These are phyloP conservation scores for Allium fistulosum DNA, from an alignment of 106 monocot genomes.

Conservation along the genomic window DNA sequence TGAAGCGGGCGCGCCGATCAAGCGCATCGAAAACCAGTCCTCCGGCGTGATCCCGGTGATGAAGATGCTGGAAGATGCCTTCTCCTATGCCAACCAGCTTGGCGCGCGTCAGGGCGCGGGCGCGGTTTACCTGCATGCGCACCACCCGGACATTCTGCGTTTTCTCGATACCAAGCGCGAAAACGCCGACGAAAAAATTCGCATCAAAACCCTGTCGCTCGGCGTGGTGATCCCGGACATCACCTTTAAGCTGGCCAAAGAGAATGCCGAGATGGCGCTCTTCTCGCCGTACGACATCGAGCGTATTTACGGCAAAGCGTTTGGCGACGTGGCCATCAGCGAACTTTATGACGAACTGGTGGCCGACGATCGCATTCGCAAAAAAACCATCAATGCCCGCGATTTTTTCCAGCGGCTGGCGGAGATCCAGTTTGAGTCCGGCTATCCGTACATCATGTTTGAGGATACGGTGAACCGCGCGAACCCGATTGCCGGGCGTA, in stretches of 20 bases:
- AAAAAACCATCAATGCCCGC: not conserved
- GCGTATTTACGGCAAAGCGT: not conserved
- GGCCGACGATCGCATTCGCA: not conserved
- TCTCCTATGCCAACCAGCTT: constrained; percentile 1
- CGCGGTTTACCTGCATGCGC: not conserved
- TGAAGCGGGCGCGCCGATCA: constrained; percentile 1
- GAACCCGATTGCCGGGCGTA: not conserved
- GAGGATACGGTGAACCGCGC: not conserved
- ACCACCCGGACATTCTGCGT: not conserved
- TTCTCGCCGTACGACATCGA: not conserved
- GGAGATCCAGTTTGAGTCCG: not conserved
- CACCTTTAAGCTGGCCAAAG: not conserved
- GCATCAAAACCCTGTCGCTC: not conserved
- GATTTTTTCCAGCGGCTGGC: not conserved
- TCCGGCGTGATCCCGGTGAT: not conserved
- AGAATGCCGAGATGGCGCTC: not conserved
- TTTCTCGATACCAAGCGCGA: constrained; percentile 1
- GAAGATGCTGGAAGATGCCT: not conserved
- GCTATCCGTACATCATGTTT: not conserved
- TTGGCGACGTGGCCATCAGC: not conserved
- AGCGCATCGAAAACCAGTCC: not conserved
- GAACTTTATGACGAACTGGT: not conserved
- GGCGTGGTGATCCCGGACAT: not conserved
- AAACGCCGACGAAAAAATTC: not conserved
- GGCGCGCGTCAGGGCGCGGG: constrained; percentile 1